Base-by-base conservation (phyloP, 2,329 filamentous ascomycete species). In the Aaosphaeria pasadenensis region DNA sequence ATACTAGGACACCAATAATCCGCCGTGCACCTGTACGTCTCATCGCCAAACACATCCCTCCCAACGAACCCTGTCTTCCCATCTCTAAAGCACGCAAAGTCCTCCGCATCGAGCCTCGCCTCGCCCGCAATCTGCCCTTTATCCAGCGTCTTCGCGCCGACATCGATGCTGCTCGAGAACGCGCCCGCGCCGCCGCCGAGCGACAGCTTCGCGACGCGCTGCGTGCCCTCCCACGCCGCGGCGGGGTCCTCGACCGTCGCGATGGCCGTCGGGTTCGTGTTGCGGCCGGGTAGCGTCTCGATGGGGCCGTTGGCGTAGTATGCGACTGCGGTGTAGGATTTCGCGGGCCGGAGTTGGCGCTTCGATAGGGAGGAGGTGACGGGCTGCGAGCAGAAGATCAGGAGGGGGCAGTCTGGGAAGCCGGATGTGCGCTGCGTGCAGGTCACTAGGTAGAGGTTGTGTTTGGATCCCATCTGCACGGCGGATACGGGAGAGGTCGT, bases 21-120 rank as follows among this genome's bases (percentile, higher is more conserved):
- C n/a, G 45, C 38, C 31, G 40, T 35, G 43, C 48, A 41, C 36
- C 9, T 24, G 5, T 46, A 17, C 43, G 7, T 7, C 43, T 39
- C 9, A 11, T 7, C 17, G 9, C 44, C 38, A 7, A 31, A 11
- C 7, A 7, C 43, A 43, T 52, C 43, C 36, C 31, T 30, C 13
- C 36, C 39, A 24, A n/a, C 45, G 33, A 53, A 45, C 31, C 11
- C 40, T 1, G 24, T 49, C 36, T 32, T 31, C 28, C 51, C 51
- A 51, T 53, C 51, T 42, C 30, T 49, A 35, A 53, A 53, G 38
- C 51, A 53, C 6, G 47, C 40, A 51, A 49, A 53, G 11, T 53
- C 51, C 32, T 53, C 51, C 2, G 7, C 39, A 5, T 35, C 51
- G 17, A 53, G 11, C 33, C 44, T 50, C 41, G 44, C 48, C 17